Evolutionary conservation across 169 alveolate species (phyloP).

Genomic region (Neospora caninum): DNA sequence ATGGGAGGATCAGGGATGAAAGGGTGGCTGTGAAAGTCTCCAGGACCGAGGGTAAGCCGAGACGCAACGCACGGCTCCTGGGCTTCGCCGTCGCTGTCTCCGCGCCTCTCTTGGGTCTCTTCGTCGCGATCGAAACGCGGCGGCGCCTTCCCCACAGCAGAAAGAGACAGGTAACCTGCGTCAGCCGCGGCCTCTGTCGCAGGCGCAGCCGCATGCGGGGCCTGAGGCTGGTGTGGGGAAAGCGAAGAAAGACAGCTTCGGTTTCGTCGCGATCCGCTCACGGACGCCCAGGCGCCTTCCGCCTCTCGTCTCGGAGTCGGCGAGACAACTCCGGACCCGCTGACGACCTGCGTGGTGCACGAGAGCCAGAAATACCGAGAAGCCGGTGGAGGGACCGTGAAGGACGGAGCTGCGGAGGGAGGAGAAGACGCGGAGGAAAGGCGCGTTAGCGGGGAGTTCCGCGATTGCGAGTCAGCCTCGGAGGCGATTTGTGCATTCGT

Average conservation of each 20-base stretch:
- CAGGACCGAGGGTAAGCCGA: neutral
- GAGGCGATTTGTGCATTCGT: neutral
- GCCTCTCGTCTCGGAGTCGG: too few species aligned
- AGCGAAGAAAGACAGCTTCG: too few species aligned
- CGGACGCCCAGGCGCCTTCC: too few species aligned
- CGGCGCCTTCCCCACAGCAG: too few species aligned
- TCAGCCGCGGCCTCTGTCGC: too few species aligned
- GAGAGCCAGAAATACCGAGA: constrained; percentile 27
- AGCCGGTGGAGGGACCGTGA: neutral
- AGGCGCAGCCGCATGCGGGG: too few species aligned
- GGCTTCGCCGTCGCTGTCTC: neutral
- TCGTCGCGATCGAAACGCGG: neutral
- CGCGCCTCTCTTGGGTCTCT: neutral
- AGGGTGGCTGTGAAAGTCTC: neutral
- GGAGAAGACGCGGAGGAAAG: neutral
- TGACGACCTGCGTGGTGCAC: constrained; percentile 22
- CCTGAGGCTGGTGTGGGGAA: too few species aligned
- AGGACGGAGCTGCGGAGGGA: neutral
- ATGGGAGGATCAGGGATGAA: neutral
- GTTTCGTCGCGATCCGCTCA: neutral
- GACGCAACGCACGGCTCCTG: neutral
- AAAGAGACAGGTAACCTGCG: too few species aligned
- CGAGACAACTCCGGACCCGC: neutral
- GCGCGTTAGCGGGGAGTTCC: neutral
- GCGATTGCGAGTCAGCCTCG: neutral